phyloP scores from a whole-genome alignment of 768 basidiomycete species.

The Mycena filopes region DNA sequence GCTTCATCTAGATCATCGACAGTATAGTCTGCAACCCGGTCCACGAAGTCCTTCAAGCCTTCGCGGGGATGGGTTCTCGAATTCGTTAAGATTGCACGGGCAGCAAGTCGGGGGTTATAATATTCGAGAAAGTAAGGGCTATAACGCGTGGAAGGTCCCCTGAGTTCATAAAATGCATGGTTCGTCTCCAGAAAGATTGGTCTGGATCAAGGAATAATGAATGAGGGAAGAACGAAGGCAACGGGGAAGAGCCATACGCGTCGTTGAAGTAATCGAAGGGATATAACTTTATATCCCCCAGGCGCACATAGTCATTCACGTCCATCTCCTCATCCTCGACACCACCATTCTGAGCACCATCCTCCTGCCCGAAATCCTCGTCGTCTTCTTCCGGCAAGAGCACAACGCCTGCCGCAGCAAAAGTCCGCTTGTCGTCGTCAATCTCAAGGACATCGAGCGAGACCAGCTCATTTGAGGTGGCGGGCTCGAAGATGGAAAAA shows the following conservation, averaged over 20 bases:
- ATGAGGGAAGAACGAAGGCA: not conserved
- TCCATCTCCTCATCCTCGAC: slow-evolving; percentile 43
- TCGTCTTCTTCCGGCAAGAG: slow-evolving; percentile 58
- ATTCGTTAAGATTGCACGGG: slow-evolving; percentile 57
- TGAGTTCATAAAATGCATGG: slow-evolving; percentile 71
- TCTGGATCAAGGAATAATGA: slow-evolving; percentile 50
- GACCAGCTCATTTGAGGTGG: slow-evolving; percentile 52
- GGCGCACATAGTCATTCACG: slow-evolving; percentile 50
- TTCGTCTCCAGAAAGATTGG: slow-evolving; percentile 74
- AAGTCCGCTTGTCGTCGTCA: slow-evolving; percentile 46
- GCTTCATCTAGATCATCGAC: slow-evolving; percentile 27
- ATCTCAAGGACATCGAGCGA: slow-evolving; percentile 59
- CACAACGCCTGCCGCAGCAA: slow-evolving; percentile 69
- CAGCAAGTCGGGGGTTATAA: slow-evolving; percentile 59
- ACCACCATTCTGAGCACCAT: slow-evolving; percentile 41
- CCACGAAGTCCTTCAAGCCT: slow-evolving; percentile 48
- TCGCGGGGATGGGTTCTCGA: slow-evolving; percentile 44
- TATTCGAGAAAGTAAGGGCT: slow-evolving; percentile 56
- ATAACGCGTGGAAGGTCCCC: slow-evolving; percentile 59
- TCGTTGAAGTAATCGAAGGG: slow-evolving; percentile 62
- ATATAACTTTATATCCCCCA: slow-evolving; percentile 59
- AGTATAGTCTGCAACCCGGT: slow-evolving; percentile 40
- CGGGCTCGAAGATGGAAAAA: slow-evolving; percentile 71
- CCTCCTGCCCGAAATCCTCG: slow-evolving; percentile 74
- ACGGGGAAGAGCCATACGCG: slow-evolving; percentile 55